Evolutionary conservation across 2,329 filamentous ascomycete genomes (phyloP).

Genomic region (Fusarium tuaranense): DNA sequence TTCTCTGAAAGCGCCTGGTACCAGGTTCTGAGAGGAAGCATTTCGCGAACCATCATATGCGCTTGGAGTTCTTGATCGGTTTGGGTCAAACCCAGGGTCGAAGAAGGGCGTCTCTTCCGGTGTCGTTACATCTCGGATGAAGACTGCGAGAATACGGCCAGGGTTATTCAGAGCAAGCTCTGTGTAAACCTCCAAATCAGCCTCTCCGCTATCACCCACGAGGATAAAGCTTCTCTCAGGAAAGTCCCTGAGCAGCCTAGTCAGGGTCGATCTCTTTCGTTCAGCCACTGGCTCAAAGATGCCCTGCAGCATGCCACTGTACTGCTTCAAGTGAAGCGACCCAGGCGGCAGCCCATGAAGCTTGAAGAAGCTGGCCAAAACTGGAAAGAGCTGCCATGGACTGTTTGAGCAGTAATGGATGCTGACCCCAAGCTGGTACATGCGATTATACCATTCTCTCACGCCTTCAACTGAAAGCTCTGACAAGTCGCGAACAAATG

Average conservation of each 20-base stretch:
- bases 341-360: slow-evolving; percentile 84
- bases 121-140: slow-evolving; percentile 96
- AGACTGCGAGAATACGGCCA: slow-evolving; percentile 84
- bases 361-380: slow-evolving; percentile 87
- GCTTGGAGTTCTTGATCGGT: slow-evolving; percentile 43
- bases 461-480: slow-evolving; percentile 90
- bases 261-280: slow-evolving; percentile 88
- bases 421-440: slow-evolving; percentile 84
- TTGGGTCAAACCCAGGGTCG: slow-evolving; percentile 64
- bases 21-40: slow-evolving; percentile 44
- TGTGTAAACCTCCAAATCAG: slow-evolving; percentile 96
- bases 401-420: slow-evolving; percentile 99
- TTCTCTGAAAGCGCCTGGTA: slow-evolving; percentile 29
- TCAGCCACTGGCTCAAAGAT: slow-evolving; percentile 98
- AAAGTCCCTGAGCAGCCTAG: slow-evolving; percentile 89
- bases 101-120: slow-evolving; percentile 80
- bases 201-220: slow-evolving; percentile 95
- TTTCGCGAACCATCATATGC: slow-evolving; percentile 39
- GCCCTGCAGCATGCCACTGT: slow-evolving; percentile 95
- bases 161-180: slow-evolving; percentile 90
- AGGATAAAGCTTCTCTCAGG: slow-evolving; percentile 90
- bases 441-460: slow-evolving; percentile 84
- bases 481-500: slow-evolving; percentile 86
- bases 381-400: slow-evolving; percentile 95
- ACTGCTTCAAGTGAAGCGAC: slow-evolving; percentile 95